These are phyloP conservation scores for Phoma herbarum DNA, from an alignment of 2,329 filamentous ascomycete species.

Conservation along the genomic window DNA sequence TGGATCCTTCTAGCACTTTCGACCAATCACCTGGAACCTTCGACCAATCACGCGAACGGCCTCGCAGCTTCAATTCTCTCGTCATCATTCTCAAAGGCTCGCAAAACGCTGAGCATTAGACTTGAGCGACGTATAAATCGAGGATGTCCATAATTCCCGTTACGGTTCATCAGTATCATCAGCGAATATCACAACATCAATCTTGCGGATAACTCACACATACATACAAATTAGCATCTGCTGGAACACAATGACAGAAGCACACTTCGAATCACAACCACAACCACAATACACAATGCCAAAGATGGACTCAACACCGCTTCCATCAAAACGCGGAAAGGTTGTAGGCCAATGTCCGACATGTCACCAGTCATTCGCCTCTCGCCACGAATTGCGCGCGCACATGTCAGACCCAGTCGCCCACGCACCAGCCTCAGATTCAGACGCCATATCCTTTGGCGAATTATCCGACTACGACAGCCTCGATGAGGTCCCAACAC, in stretches of 20 bases:
- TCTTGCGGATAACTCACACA: not conserved
- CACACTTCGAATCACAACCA: slow-evolving; percentile 4
- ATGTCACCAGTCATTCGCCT: slow-evolving; percentile 14
- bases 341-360: slow-evolving; percentile 19
- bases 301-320: not conserved
- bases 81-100: slow-evolving; percentile 1
- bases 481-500: not conserved
- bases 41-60: slow-evolving; percentile 20
- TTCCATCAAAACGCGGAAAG: slow-evolving; percentile 11
- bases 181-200: not conserved
- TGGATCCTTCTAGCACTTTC: slow-evolving; percentile 21
- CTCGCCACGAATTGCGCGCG: slow-evolving; percentile 12
- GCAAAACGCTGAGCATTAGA: not conserved
- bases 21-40: slow-evolving; percentile 20
- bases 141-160: not conserved
- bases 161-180: not conserved
- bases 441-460: slow-evolving; percentile 20
- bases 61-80: slow-evolving; percentile 11
- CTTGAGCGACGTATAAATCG: slow-evolving; percentile 11
- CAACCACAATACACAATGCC: not conserved
- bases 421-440: slow-evolving; percentile 15
- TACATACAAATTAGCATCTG: not conserved
- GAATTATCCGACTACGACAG: slow-evolving; percentile 16
- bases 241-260: slow-evolving; percentile 15
- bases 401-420: slow-evolving; percentile 19